Base-by-base conservation (phyloP, 2,329 filamentous ascomycete species). In the Fusarium solani-melongenae region DNA sequence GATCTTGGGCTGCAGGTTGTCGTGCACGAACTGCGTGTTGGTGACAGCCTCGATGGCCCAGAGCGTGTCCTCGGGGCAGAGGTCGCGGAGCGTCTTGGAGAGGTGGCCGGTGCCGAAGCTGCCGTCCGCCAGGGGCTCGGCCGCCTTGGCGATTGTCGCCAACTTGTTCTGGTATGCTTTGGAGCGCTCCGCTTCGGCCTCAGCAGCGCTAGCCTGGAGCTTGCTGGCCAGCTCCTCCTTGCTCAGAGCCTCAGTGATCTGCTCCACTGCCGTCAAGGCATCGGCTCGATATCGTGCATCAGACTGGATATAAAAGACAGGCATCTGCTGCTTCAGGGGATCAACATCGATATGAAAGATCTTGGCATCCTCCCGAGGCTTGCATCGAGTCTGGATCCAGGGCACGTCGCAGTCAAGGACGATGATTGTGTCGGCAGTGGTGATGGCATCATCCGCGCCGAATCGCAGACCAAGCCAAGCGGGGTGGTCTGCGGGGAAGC, bases 401-500 rank as follows among this genome's bases (percentile, higher is more conserved):
- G 95, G 95, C 0, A 98, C 94, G 79, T 98, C 95, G 72, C 94
- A 97, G 81, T 98, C 93, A 27, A 97, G 79, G 3, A 98, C 92
- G 1, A 98, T 75, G 67, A 98, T 97, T 12, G 94, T 89, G 80
- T 98, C 96, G 0, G 95, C 94, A 0, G 90, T 90, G 67, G 87
- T 88, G 79, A 98, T 93, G 46, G 87, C 86, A 2, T 93, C 90
- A 60, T 97, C 93, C 4, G 89, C 87, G 4, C 94, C 94, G 76
- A 92, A 97, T 49, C 91, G 88, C 60, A 96, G 81, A 3, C 95
- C 92, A 14, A 94, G 79, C 84, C 89, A 94, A 1, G 84, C 90
- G 2, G 88, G 90, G 76, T 95, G 92, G 62, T 92, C 86, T 0
- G 89, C 91, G 0, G 92, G 93, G 82, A 95, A 95, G 78, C 91